Conservation (phyloP, 805 yeast species). For the Saturnispora besseyi region DNA sequence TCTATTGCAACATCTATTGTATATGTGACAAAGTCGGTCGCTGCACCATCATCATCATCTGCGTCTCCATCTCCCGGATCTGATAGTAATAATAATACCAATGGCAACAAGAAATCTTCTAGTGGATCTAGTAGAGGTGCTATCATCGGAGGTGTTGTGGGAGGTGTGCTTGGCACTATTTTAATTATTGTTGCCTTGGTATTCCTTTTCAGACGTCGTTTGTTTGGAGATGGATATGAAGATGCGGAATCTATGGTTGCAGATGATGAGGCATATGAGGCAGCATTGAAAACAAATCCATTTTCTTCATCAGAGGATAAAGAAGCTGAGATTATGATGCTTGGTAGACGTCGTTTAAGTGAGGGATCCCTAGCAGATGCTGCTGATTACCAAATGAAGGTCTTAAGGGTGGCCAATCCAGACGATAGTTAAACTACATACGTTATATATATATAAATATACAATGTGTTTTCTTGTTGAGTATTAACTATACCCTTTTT, state of each 20-base stretch:
- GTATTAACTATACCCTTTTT: not conserved
- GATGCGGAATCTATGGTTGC: slow-evolving; percentile 33
- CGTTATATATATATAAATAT: not conserved
- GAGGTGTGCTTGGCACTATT: slow-evolving; percentile 28
- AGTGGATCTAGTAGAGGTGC: slow-evolving; percentile 22
- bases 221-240: slow-evolving; percentile 23
- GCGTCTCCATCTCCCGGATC: slow-evolving; percentile 18
- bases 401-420: slow-evolving; percentile 82
- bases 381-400: slow-evolving; percentile 70
- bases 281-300: slow-evolving; percentile 56
- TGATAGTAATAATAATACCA: not conserved
- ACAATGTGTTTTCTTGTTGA: not conserved
- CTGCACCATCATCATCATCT: slow-evolving; percentile 16
- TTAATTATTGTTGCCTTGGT: slow-evolving; percentile 19
- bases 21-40: slow-evolving; percentile 21
- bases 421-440: slow-evolving; percentile 31
- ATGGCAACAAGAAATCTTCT: not conserved
- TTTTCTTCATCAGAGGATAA: slow-evolving; percentile 49
- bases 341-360: slow-evolving; percentile 75
- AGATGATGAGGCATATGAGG: slow-evolving; percentile 49
- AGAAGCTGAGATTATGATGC: slow-evolving; percentile 42
- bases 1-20: slow-evolving; percentile 21
- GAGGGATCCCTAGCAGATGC: slow-evolving; percentile 86
- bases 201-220: slow-evolving; percentile 31
- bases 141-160: slow-evolving; percentile 30